Conservation (phyloP, 2,329 filamentous ascomycete genomes). For the Leptodontidium sp. region DNA sequence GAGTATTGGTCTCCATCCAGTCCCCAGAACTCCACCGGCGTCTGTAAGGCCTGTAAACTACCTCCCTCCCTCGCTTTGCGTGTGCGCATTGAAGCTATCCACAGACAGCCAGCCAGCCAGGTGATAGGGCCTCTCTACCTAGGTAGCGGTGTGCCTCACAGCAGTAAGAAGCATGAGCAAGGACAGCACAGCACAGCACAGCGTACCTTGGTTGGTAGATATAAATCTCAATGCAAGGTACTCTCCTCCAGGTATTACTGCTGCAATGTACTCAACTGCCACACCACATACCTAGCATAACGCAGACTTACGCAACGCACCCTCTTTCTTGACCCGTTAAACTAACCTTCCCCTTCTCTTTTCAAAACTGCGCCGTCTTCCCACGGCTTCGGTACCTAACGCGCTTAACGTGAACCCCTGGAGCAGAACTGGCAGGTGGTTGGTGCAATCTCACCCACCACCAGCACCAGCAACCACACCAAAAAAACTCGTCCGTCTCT, state of each 20-base stretch:
- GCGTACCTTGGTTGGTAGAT: background rate
- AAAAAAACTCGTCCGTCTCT: background rate
- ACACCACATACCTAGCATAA: background rate
- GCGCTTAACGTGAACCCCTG: conserved; percentile 7
- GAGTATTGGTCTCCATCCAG: background rate
- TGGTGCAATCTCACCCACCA: background rate
- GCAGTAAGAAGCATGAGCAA: conserved; percentile 15
- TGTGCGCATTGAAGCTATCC: conserved; percentile 19
- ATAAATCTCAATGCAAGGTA: conserved; percentile 13
- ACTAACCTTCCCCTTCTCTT: background rate
- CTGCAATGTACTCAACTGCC: conserved; percentile 7
- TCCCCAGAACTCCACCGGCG: background rate
- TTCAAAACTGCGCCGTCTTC: conserved; percentile 12
- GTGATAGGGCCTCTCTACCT: conserved; percentile 8
- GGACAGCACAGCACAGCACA: background rate
- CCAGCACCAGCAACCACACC: background rate
- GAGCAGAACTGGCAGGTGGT: conserved; percentile 3
- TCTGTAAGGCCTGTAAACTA: background rate
- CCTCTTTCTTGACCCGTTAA: background rate
- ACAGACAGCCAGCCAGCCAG: background rate
- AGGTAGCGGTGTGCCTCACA: conserved; percentile 25
- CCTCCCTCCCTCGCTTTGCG: background rate
- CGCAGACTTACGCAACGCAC: conserved; percentile 4
- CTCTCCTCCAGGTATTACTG: background rate
- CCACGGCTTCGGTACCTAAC: conserved; percentile 14